Evolutionary conservation across 805 yeast genomes (phyloP).

Genomic region (Alloascoidea africana): DNA sequence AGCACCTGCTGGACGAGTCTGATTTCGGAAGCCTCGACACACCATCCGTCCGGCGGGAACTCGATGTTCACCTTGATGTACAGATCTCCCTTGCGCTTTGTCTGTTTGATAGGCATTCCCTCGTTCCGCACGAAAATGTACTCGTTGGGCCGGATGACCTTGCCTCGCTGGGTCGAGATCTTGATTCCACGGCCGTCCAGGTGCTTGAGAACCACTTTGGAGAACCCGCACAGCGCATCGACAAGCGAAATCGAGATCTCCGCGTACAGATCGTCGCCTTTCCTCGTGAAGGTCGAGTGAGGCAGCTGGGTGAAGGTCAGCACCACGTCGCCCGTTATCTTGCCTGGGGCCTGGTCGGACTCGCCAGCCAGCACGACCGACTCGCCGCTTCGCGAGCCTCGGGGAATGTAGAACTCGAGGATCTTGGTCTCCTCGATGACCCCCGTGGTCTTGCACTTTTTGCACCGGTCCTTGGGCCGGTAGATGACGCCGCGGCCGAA

Average conservation of each 20-base stretch:
- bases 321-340: conserved; percentile 63
- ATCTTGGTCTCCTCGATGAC: conserved; percentile 50
- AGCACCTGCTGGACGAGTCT: conserved; percentile 35
- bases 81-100: conserved; percentile 43
- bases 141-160: conserved; percentile 70
- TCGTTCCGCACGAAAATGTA: conserved; percentile 47
- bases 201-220: conserved; percentile 46
- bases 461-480: conserved; percentile 60
- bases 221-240: conserved; percentile 79
- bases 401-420: conserved; percentile 60
- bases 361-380: conserved; percentile 44
- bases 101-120: conserved; percentile 61
- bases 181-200: conserved; percentile 67
- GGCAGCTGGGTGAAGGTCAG: conserved; percentile 38
- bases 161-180: conserved; percentile 56
- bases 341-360: conserved; percentile 66
- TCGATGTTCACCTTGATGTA: conserved; percentile 57
- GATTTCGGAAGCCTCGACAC: conserved; percentile 54
- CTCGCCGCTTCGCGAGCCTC: conserved; percentile 56
- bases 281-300: conserved; percentile 35
- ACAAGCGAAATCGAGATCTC: conserved; percentile 45
- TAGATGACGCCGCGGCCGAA: conserved; percentile 50
- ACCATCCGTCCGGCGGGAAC: conserved; percentile 82
- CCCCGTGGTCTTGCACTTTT: conserved; percentile 54
- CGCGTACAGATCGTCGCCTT: conserved; percentile 50